Evolutionary conservation across 805 yeast genomes (phyloP).

Genomic region (Barnettozyma californica): DNA sequence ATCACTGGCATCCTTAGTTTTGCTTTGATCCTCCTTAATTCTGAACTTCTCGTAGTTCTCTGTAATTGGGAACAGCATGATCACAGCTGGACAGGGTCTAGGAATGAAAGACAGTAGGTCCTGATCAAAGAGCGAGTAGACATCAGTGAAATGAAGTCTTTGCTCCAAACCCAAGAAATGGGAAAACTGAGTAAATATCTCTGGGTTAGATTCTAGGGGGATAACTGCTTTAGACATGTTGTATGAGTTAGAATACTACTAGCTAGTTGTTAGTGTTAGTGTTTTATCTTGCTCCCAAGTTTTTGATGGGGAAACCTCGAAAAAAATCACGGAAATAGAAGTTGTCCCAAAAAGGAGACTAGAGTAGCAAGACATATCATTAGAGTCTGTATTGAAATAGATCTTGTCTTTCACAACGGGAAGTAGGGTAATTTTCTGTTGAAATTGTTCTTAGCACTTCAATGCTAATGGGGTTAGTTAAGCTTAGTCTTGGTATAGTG

Average conservation of each 20-base stretch:
- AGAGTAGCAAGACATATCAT: not conserved
- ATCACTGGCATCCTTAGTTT: conserved; percentile 9
- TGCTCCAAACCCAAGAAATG: conserved; percentile 61
- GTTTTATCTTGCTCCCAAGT: no score
- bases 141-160: conserved; percentile 63
- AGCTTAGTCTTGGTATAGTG: no score
- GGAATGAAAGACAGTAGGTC: conserved; percentile 79
- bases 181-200: conserved; percentile 67
- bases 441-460: no score
- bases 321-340: not conserved
- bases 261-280: no score
- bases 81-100: conserved; percentile 68
- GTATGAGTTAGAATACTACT: no score
- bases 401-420: no score
- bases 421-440: no score
- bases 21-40: conserved; percentile 31
- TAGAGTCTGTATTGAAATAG: no score
- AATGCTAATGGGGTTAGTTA: no score
- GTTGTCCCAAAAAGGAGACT: not conserved
- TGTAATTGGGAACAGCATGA: conserved; percentile 81
- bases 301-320: not conserved
- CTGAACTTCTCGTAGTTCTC: conserved; percentile 50
- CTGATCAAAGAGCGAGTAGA: conserved; percentile 78
- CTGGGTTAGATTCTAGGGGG: conserved; percentile 90
- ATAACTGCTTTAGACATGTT: conserved; percentile 43